Evolutionary conservation across 495 filamentous ascomycete genomes (phyloP).

Genomic region (Penicillium turbatum): DNA sequence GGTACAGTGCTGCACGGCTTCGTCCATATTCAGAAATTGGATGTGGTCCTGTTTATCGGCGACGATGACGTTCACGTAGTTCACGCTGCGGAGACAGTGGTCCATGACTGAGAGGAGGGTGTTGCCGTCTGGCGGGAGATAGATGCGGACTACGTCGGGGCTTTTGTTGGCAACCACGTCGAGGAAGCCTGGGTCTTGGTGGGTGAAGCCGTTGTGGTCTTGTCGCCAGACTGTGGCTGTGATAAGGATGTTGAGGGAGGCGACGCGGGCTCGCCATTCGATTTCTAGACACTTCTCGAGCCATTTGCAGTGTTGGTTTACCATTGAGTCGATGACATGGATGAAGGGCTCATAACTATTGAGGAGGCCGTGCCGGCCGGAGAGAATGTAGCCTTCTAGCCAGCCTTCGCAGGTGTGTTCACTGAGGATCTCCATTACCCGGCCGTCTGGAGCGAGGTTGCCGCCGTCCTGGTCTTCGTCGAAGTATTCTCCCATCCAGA

Average conservation of each 20-base stretch:
- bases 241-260: constrained; percentile 69
- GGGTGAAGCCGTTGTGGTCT: constrained; percentile 76
- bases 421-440: constrained; percentile 74
- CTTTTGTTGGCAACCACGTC: constrained; percentile 71
- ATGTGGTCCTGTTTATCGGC: constrained; percentile 73
- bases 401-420: constrained; percentile 75
- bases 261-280: constrained; percentile 62
- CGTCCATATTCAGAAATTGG: constrained; percentile 64
- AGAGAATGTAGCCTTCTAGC: constrained; percentile 71
- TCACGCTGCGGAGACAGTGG: constrained; percentile 63
- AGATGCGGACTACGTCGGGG: constrained; percentile 71
- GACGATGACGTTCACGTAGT: constrained; percentile 75
- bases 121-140: constrained; percentile 72
- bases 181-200: constrained; percentile 73
- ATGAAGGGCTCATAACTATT: constrained; percentile 79
- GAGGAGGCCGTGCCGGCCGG: constrained; percentile 64
- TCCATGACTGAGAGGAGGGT: constrained; percentile 63
- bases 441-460: constrained; percentile 57
- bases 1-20: constrained; percentile 64
- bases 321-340: constrained; percentile 75
- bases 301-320: constrained; percentile 79
- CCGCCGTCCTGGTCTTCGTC: constrained; percentile 66
- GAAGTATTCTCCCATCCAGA: constrained; percentile 72
- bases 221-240: constrained; percentile 74
- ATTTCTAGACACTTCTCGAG: constrained; percentile 70